Evolutionary conservation across 805 yeast species (phyloP), one percentile per base, ranked within the genome.

Genomic region (Wickerhamomyces sydowiorum): DNA sequence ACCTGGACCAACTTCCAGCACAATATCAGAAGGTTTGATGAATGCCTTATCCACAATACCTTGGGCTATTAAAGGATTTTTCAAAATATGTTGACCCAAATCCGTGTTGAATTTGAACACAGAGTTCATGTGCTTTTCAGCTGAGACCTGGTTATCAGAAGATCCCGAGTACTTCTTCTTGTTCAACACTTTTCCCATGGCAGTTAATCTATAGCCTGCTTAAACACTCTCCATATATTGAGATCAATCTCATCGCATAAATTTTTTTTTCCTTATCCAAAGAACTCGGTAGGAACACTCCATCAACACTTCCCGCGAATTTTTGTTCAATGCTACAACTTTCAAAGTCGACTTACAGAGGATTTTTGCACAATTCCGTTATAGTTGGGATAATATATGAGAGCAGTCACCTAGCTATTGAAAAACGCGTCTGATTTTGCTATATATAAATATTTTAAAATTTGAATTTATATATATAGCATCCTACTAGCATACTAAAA

Each of bases 1-100:
- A 78, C 99, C 99, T 3, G 99, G 99, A 56, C 99, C 99, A 40
- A 93, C 96, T 69, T 93, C 99, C 33, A 93, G 70, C 2, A 93
- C 98, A 7, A 80, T 79, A 59, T 93, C 99, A 24, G 95, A 82
- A 3, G 98, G 97, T 55, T 80, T 84, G 42, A 93, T 84, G 30
- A 80, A 84, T 2, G 99, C 98, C 59, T 91, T 91, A 61, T 93
- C 98, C 15, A 93, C 99, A 61, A 93, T 93, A 14, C 97, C 98
- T 62, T 93, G 98, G 6, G 99, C 98, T 23, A 93, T 93, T 41
- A 90, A 71, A 1, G 99, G 99, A 61, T 93, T 93, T 60, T 93
- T 93, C 59, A 93, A 73, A 50, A 93, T 89, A 72, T 93, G 99
- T 69, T 93, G 99, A 49, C 99, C 99, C 42, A 93, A 72, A 58